phyloP scores from a whole-genome alignment of 495 filamentous ascomycete species.

The Neurospora sp. region DNA sequence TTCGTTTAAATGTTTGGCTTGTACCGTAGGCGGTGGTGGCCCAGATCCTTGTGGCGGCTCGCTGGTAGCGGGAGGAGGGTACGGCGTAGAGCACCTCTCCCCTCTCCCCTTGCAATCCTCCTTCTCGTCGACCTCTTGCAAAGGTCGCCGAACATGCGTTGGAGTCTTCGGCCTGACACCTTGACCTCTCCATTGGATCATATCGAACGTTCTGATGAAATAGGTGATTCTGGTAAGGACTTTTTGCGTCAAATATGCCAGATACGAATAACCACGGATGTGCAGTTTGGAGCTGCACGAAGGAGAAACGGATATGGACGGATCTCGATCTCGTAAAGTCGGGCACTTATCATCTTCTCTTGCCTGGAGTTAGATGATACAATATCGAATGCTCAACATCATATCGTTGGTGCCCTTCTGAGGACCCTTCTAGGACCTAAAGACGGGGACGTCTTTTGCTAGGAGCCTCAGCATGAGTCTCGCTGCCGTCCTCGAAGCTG shows the following conservation, averaged over 20 bases:
- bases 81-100: slow-evolving; percentile 1
- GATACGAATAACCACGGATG: neutral
- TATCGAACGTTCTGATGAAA: slow-evolving; percentile 5
- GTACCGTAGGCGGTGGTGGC: slow-evolving; percentile 9
- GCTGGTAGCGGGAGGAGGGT: slow-evolving; percentile 10
- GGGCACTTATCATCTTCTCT: neutral
- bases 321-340: too few species aligned
- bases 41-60: slow-evolving; percentile 11
- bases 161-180: slow-evolving; percentile 27
- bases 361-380: neutral
- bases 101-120: neutral
- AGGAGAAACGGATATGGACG: too few species aligned
- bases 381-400: neutral
- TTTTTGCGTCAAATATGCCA: neutral
- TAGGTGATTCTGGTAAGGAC: neutral
- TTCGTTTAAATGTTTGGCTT: neutral
- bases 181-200: slow-evolving; percentile 23
- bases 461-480: neutral
- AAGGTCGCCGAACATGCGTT: slow-evolving; percentile 37
- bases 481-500: neutral
- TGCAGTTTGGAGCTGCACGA: too few species aligned
- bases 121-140: slow-evolving; percentile 4
- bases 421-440: neutral
- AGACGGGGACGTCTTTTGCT: neutral
- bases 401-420: too few species aligned